Base-by-base conservation (phyloP, 148 eudicot species). In the Rhododendron kiyosumense region DNA sequence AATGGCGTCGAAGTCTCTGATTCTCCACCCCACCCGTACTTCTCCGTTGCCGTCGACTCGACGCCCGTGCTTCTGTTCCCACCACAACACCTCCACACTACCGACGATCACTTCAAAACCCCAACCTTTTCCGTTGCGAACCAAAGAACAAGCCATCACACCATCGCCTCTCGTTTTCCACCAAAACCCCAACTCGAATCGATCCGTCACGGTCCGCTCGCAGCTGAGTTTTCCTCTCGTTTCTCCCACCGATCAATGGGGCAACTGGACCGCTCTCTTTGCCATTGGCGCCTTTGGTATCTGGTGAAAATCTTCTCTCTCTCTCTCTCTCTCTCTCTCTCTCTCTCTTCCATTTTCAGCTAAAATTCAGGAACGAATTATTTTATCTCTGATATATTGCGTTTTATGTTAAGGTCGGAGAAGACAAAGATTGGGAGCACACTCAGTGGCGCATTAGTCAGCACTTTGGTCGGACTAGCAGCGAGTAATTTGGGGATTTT, bases 211-310 rank as follows among this genome's bases (percentile, higher is more conserved):
- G 1, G 90, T 88, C 28, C 85, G 86, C 78, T 93, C 95, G 5
- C 90, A 86, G 34, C 80, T 86, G 38, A 90, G 54, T 85, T 83
- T 67, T 59, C 93, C 98, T 73, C 46, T 96, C 24, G 92, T 96
- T 83, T 94, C 96, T 80, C 89, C 98, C 15, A 86, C 90, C 7
- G 98, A 96, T 79, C 91, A 91, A 5, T 96, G 98, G 98, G 98
- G 96, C 88, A 90, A 89, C 34, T 96, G 96, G 98, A 89, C 98
- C 67, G 93, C 91, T 77, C 98, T 96, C 73, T 89, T 96, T 75
- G 89, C 96, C 84, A 87, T 91, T 46, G 98, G 92, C 46, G 94
- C 98, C 52, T 93, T 96, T 76, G 96, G 98, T 81, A 87, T 92
- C 85, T 96, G 98, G 98, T 96, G 92, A 32, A 13, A 15, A 24